Evolutionary conservation across 2,329 filamentous ascomycete species (phyloP).

Genomic region (Ceratocystis smalleyi): DNA sequence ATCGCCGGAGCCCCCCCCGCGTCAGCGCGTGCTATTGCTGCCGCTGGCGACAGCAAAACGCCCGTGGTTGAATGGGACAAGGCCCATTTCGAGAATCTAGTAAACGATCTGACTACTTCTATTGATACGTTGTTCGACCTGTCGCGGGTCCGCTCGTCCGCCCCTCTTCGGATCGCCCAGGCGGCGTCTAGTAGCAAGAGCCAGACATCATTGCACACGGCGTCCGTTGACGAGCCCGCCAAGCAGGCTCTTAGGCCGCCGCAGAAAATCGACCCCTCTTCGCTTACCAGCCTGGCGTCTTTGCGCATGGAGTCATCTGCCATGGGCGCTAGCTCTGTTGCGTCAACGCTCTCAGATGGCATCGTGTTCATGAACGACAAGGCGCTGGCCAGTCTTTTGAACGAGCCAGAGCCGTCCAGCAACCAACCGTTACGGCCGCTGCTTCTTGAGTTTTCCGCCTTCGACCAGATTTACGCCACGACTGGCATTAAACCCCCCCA

Average conservation of each 20-base stretch:
- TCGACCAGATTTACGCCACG: conserved; percentile 45
- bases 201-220: conserved; percentile 23
- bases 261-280: conserved; percentile 41
- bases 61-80: conserved; percentile 51
- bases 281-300: conserved; percentile 31
- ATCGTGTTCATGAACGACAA: conserved; percentile 31
- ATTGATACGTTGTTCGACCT: conserved; percentile 70
- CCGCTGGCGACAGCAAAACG: conserved; percentile 37
- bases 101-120: conserved; percentile 58
- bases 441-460: conserved; percentile 55
- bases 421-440: conserved; percentile 28
- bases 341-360: conserved; percentile 3
- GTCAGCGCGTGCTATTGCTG: conserved; percentile 16
- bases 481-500: conserved; percentile 50
- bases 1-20: background rate
- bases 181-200: background rate
- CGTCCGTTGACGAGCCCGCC: conserved; percentile 29
- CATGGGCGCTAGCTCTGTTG: background rate
- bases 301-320: conserved; percentile 4
- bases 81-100: conserved; percentile 56
- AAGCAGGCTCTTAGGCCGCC: conserved; percentile 45
- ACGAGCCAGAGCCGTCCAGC: background rate
- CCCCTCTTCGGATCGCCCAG: conserved; percentile 19
- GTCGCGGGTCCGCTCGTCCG: conserved; percentile 46
- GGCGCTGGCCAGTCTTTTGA: conserved; percentile 22